Conservation (phyloP, 805 yeast species). For the Sugiyamaella smithiae region DNA sequence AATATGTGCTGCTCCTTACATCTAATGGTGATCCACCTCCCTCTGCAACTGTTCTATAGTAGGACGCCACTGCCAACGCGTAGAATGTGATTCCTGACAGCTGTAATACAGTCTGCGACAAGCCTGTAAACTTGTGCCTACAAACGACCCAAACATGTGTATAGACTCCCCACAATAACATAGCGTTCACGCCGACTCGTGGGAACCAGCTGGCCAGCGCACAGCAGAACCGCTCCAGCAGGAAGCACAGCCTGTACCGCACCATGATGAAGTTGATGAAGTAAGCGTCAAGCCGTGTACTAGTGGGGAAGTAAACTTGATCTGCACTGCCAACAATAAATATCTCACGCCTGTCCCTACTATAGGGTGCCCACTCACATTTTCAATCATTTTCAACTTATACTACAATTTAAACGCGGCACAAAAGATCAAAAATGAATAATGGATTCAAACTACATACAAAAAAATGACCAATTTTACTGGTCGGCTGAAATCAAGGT, state of each 20-base stretch:
- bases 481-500: conserved; percentile 24
- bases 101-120: conserved; percentile 13
- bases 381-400: no score
- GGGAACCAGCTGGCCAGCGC: conserved; percentile 32
- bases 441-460: no score
- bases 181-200: conserved; percentile 28
- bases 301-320: no score
- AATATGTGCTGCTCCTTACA: conserved; percentile 18
- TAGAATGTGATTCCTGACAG: conserved; percentile 25
- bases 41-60: conserved; percentile 26
- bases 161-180: conserved; percentile 34
- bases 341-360: no score
- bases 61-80: conserved; percentile 26
- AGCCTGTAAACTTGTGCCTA: conserved; percentile 13
- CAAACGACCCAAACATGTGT: conserved; percentile 26
- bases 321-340: no score
- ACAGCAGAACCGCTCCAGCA: conserved; percentile 24
- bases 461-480: no score
- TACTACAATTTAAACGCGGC: no score
- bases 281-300: no score
- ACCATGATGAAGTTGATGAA: no score
- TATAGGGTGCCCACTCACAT: no score
- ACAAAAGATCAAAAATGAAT: no score
- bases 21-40: conserved; percentile 38
- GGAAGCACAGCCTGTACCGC: conserved; percentile 14